Conservation (phyloP, 75 land plant genomes). For the Cupressus sempervirens region DNA sequence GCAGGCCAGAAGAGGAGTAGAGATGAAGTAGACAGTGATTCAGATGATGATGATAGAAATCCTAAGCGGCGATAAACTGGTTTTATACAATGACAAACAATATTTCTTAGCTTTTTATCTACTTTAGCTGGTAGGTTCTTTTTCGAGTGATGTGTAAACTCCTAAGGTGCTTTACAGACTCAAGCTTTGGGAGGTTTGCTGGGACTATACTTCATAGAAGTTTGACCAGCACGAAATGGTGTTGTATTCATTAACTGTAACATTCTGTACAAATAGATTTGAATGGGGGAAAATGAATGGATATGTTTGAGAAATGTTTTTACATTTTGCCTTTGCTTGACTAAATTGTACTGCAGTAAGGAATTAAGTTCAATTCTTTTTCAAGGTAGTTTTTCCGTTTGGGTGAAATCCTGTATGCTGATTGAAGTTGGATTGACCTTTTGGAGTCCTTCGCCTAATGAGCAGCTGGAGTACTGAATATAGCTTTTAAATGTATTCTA, state of each 20-base stretch:
- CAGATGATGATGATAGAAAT: constrained; percentile 22
- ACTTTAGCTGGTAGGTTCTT: background rate
- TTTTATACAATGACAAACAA: background rate
- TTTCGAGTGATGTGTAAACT: constrained; percentile 4
- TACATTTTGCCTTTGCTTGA: background rate
- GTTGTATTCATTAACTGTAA: constrained; percentile 11
- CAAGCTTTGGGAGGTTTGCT: background rate
- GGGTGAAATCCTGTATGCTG: background rate
- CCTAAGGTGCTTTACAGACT: background rate
- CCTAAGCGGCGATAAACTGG: constrained; percentile 18
- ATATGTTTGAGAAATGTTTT: background rate
- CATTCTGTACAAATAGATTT: constrained; percentile 10
- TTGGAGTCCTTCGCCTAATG: too few species aligned
- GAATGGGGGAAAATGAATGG: background rate
- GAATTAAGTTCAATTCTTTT: background rate
- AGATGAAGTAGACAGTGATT: constrained; percentile 15
- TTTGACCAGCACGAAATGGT: background rate
- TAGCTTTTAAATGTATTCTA: background rate
- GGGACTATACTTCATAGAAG: background rate
- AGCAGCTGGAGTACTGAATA: background rate
- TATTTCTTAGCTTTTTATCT: background rate
- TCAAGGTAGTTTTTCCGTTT: too few species aligned
- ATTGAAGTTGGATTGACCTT: background rate
- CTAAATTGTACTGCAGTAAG: background rate
- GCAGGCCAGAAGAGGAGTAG: constrained; percentile 18